Base-by-base conservation (phyloP, 495 filamentous ascomycete species). In the Penicillium pancosmium region DNA sequence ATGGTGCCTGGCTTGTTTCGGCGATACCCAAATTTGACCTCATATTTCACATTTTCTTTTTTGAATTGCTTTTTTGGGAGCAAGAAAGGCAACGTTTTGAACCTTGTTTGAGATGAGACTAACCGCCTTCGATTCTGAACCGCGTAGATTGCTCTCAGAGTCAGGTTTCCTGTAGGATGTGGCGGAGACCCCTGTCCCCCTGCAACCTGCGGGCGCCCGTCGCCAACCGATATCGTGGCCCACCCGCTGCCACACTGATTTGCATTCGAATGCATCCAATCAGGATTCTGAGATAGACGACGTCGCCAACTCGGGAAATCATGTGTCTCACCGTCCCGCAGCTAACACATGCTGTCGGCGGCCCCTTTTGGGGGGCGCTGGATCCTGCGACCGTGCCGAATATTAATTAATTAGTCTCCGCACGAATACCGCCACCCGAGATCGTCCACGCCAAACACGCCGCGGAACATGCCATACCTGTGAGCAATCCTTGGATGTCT, bases 91-190 rank as follows among this genome's bases (percentile, higher is more conserved):
- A 52, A 23, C 47, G 46, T 57, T 60, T 65, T 64, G 55, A 66
- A 62, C 57, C 48, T 52, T 65, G 47, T 63, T 67, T 56, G 57
- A 59, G 55, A 64, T 73, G 56, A 69, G 68, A 78, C 73, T 78
- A 74, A 73, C 72, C 58, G 43, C 64, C 67, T 71, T 66, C 64
- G 69, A 62, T 64, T 69, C 53, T 69, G 61, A 60, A 62, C 43
- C 52, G 52, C 74, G 73, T 78, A 90, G 87, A 78, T 80, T 90
- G 61, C 78, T 90, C 50, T 87, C 86, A 60, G 87, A 90, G 76
- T 90, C 87, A 60, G 87, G 87, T 68, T 90, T 90, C 78, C 77
- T 90, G 71, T 90, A 84, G 80, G 62, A 51, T 54, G 67, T 44
- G 61, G 58, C 60, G 59, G 59, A 60, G 53, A 62, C 54, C 65